phyloP scores from a whole-genome alignment of 1,284 basidiomycete species.

The Boletus hoseneyae region DNA sequence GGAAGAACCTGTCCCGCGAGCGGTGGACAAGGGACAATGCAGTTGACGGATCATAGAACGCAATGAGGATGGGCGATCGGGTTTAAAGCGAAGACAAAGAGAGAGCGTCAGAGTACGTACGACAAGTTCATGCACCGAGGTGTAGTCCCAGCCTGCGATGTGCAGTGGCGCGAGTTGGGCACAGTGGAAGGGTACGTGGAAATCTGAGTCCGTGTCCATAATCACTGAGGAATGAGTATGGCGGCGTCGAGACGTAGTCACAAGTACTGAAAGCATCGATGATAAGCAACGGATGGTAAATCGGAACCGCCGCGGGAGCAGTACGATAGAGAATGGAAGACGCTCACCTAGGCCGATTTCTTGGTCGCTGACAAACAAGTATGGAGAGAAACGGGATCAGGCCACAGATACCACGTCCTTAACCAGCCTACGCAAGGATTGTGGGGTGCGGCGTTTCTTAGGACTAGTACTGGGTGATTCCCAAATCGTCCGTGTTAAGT shows the following conservation, averaged over 20 bases:
- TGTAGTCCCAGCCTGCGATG: conserved; percentile 29
- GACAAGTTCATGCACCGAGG: conserved; percentile 25
- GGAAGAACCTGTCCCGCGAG: conserved; percentile 20
- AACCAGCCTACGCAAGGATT: too few species aligned
- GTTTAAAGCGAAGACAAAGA: neutral
- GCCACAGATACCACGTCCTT: neutral
- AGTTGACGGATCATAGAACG: neutral
- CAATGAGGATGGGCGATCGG: conserved; percentile 10
- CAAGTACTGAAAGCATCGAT: conserved; percentile 2
- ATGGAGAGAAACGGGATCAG: conserved; percentile 14
- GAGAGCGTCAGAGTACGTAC: conserved; percentile 17
- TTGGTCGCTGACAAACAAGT: neutral
- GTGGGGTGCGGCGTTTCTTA: neutral
- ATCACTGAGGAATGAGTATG: neutral
- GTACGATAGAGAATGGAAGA: neutral
- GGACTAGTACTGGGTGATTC: too few species aligned
- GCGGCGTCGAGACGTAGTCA: neutral
- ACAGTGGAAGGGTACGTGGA: conserved; percentile 30
- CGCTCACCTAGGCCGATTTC: neutral
- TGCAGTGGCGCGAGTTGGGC: conserved; percentile 27
- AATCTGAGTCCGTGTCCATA: conserved; percentile 24
- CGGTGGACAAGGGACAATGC: neutral
- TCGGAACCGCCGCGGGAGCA: neutral
- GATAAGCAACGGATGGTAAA: neutral
- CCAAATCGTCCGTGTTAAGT: neutral